Percentiles rank a stretch among this genome's conserved stretches.
phyloP scores from a whole-genome alignment of 2,329 filamentous ascomycete species.

The Akanthomyces uredinophilus region DNA sequence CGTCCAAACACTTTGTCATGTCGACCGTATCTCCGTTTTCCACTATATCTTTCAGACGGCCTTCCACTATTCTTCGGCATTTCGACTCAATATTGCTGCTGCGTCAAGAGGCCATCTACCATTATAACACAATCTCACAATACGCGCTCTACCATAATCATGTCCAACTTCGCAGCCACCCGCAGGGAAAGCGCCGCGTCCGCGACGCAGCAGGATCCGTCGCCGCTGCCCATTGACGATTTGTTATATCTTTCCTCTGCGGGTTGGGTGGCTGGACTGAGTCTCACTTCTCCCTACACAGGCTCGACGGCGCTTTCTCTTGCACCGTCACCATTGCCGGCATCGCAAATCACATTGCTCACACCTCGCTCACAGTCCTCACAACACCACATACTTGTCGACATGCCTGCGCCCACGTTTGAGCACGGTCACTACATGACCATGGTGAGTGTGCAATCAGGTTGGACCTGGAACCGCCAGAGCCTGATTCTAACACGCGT shows the following conservation, averaged over 20 bases:
- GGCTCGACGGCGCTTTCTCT: neutral
- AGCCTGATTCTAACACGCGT: neutral
- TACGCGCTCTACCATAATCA: neutral
- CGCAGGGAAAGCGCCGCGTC: neutral
- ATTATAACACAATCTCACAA: neutral
- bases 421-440: conserved; percentile 1
- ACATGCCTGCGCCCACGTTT: neutral
- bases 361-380: conserved; percentile 1
- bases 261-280: neutral
- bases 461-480: neutral
- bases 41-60: neutral
- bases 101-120: neutral
- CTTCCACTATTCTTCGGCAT: neutral
- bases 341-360: neutral
- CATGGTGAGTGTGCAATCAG: neutral
- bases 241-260: neutral
- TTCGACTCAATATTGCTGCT: neutral
- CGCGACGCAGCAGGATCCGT: neutral
- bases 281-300: neutral
- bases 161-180: neutral
- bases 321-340: neutral
- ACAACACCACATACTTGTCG: neutral
- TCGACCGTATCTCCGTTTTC: neutral
- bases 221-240: neutral
- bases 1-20: neutral